A percentile compares a stretch with the other conserved stretches of the same genome.
These are phyloP conservation scores for Pseudoneurospora amorphoporcata DNA, from an alignment of 495 filamentous ascomycete species.

Conservation along the genomic window DNA sequence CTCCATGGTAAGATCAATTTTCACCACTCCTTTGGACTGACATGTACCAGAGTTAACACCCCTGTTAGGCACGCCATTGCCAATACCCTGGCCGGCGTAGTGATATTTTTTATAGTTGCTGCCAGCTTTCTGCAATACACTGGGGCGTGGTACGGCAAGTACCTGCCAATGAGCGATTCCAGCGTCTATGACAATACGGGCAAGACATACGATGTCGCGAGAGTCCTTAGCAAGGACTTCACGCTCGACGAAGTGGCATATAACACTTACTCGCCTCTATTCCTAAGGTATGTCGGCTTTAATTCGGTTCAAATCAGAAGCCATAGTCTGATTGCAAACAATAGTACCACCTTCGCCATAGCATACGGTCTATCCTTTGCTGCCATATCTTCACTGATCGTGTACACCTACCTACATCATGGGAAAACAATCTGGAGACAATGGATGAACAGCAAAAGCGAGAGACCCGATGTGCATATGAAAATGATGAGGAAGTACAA, in stretches of 20 bases:
- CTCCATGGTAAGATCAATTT: slow-evolving; percentile 38
- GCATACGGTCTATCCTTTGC: slow-evolving; percentile 65
- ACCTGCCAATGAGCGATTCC: slow-evolving; percentile 49
- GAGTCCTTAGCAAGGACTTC: slow-evolving; percentile 39
- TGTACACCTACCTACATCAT: slow-evolving; percentile 56
- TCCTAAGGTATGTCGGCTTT: slow-evolving; percentile 34
- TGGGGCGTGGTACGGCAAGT: slow-evolving; percentile 54
- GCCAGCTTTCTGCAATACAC: slow-evolving; percentile 49
- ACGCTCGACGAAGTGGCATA: slow-evolving; percentile 46
- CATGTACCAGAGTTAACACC: background rate
- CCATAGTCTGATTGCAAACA: background rate
- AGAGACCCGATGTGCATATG: slow-evolving; percentile 51
- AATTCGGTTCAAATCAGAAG: background rate
- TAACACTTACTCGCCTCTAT: slow-evolving; percentile 52
- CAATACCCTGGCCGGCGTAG: slow-evolving; percentile 53
- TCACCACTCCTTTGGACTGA: background rate
- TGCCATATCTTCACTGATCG: slow-evolving; percentile 53
- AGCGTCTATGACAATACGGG: slow-evolving; percentile 55
- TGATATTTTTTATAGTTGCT: slow-evolving; percentile 41
- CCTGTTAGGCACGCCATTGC: slow-evolving; percentile 39
- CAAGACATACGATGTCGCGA: slow-evolving; percentile 41
- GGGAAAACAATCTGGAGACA: slow-evolving; percentile 51
- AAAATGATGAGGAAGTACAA: slow-evolving; percentile 51
- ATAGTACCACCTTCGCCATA: slow-evolving; percentile 49
- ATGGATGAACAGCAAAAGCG: slow-evolving; percentile 47